Conservation (phyloP, 2,329 filamentous ascomycete genomes). For the Ophiostoma sp. region DNA sequence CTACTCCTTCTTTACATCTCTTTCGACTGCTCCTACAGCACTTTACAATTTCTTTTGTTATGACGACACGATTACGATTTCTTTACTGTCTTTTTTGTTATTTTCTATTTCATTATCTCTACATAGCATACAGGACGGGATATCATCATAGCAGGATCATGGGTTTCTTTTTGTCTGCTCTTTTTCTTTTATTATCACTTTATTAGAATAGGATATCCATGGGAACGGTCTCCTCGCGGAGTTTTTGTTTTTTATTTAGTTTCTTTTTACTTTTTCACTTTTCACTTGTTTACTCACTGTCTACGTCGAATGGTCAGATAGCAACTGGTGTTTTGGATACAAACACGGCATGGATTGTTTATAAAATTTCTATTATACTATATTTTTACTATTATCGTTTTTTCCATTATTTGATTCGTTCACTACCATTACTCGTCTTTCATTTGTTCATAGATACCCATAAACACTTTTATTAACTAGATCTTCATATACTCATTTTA, state of each 20-base stretch:
- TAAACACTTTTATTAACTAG: neutral
- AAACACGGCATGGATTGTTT: neutral
- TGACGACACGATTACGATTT: constrained; percentile 13
- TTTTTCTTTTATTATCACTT: neutral
- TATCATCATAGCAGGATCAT: neutral
- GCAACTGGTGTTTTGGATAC: constrained; percentile 4
- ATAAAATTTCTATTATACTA: neutral
- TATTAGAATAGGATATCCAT: constrained; percentile 14
- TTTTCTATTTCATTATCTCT: neutral
- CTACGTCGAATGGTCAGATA: neutral
- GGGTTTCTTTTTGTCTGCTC: neutral
- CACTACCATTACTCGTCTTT: neutral
- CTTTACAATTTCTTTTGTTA: constrained; percentile 11
- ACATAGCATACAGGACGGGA: constrained; percentile 8
- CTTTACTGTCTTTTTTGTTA: neutral
- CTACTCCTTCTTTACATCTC: neutral
- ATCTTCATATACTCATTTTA: neutral
- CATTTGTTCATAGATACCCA: constrained; percentile 5
- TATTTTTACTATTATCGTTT: neutral
- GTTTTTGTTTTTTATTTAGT: neutral
- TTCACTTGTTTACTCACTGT: neutral
- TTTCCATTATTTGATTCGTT: neutral
- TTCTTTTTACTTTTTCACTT: neutral
- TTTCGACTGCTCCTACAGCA: neutral
- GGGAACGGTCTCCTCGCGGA: neutral